Evolutionary conservation across 768 basidiomycete genomes (phyloP), one percentile per base, ranked within the genome.

Genomic region (Serendipita vermifera): DNA sequence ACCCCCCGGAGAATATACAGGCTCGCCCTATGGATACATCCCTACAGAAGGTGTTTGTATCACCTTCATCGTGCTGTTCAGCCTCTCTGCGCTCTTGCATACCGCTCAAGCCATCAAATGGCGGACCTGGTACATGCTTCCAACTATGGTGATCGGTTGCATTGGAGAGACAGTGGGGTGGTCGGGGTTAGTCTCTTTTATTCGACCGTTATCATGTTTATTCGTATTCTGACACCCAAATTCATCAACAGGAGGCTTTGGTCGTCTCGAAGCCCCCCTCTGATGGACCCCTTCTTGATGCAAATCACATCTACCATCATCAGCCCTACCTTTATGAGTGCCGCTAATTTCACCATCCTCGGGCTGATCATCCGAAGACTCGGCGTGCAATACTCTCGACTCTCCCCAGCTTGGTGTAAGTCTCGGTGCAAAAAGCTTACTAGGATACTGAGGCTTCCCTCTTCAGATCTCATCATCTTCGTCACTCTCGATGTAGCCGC

Each of bases 321-420:
- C 39, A 73, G 73, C 1, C 81, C 81, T 2, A 77, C 78, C 0
- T 79, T 79, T 22, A 65, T 80, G 33, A 67, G 77, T 17, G 80
- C 81, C 0, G 78, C 79, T 9, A 78, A 76, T 59, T 84, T 83
- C 63, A 70, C 80, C 35, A 73, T 80, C 20, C 69, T 83, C 6
- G 77, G 79, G 1, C 63, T 65, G 27, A 67, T 80, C 48, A 75
- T 79, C 41, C 61, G 59, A n/a, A 61, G 61, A 4, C 64, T 80
- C 15, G 77, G 77, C 0, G 39, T 68, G 3, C 62, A 67, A 40
- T 77, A 79, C 64, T 77, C 75, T 59, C 67, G 78, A 0, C 59
- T 81, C 4, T 63, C 60, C 35, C 73, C 78, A 1, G 67, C 60
- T 53, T 64, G 62, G 58, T 78, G 77, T 77, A 60, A 38, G 73